Base-by-base conservation (phyloP, 257 asterid species). In the Cinchona pubescens region DNA sequence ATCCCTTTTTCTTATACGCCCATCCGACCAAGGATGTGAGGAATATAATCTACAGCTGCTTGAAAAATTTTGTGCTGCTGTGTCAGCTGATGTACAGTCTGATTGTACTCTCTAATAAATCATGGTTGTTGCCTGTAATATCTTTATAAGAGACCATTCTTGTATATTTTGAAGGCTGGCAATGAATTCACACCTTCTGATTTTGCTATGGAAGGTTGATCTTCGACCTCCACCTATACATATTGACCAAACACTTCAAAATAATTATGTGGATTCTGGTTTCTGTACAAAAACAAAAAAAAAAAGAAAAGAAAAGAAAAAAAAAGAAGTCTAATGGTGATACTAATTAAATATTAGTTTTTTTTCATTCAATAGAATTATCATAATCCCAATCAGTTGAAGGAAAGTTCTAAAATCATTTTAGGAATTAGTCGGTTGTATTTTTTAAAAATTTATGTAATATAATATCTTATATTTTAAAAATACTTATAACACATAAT, bases 221-320 rank as follows among this genome's bases (percentile, higher is more conserved):
- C 93, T 60, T 88, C 93, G 35, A 85, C 85, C 62, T 86, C 89
- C 73, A 88, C 93, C 91, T 88, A 40, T 25, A 3, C 23, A 3
- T 11, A 51, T 62, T 15, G 53, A 32, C 30, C 45, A 27, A 19
- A 34, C 1, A 64, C 7, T 16, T 35, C 27, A 63, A 35, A 45
- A 23, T n/a, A n/a, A n/a, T n/a, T n/a, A n/a, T n/a, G n/a, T n/a
- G n/a, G n/a, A n/a, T n/a, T n/a, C n/a, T n/a, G n/a, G n/a, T n/a
- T n/a, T n/a, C n/a, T n/a, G n/a, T n/a, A n/a, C n/a, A n/a, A n/a
- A n/a, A n/a, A n/a, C n/a, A n/a, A n/a, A n/a, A n/a, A n/a, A n/a
- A n/a, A n/a, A n/a, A n/a, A n/a, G n/a, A n/a, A n/a, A n/a, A n/a
- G n/a, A n/a, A n/a, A n/a, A n/a, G n/a, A n/a, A n/a, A n/a, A n/a